Conservation (phyloP, 805 yeast species). For the Wickerhamiella azymoides region DNA sequence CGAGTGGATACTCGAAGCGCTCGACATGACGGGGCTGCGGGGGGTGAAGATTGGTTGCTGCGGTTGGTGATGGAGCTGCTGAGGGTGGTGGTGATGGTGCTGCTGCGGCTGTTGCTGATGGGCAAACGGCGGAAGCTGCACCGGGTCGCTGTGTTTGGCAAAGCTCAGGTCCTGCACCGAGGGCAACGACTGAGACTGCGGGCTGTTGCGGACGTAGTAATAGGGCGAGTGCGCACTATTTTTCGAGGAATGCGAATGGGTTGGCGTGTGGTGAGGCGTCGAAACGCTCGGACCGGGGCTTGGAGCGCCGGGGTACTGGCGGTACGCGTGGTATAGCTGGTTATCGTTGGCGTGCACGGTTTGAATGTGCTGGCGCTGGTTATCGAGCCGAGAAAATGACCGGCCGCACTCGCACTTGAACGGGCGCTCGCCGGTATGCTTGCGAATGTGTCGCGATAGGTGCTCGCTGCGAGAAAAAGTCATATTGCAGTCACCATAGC, state of each 20-base stretch:
- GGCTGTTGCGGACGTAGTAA: neutral
- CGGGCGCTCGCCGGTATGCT: slow-evolving; percentile 91
- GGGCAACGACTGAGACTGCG: slow-evolving; percentile 7
- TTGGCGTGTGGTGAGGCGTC: neutral
- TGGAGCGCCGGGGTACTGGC: neutral
- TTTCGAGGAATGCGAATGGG: neutral
- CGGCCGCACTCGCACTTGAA: slow-evolving; percentile 71
- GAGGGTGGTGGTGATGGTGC: neutral
- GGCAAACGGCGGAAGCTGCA: slow-evolving; percentile 5
- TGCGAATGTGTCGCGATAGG: slow-evolving; percentile 79
- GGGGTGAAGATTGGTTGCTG: neutral
- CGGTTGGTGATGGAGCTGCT: too few species aligned
- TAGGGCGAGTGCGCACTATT: neutral
- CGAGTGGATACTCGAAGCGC: slow-evolving; percentile 6
- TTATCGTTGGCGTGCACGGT: slow-evolving; percentile 55
- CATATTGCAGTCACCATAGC: slow-evolving; percentile 78
- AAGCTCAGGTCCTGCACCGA: slow-evolving; percentile 6
- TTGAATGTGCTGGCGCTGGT: slow-evolving; percentile 80
- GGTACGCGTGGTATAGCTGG: slow-evolving; percentile 17
- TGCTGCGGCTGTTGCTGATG: slow-evolving; percentile 9
- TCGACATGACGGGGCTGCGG: slow-evolving; percentile 7
- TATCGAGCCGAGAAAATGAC: slow-evolving; percentile 71
- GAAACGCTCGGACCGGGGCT: neutral
- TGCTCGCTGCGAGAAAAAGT: slow-evolving; percentile 85
- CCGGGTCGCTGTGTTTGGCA: slow-evolving; percentile 7